These are phyloP conservation scores for Mucor mucedo DNA, from an alignment of 371 early-diverging fungal genomes.

Conservation along the genomic window DNA sequence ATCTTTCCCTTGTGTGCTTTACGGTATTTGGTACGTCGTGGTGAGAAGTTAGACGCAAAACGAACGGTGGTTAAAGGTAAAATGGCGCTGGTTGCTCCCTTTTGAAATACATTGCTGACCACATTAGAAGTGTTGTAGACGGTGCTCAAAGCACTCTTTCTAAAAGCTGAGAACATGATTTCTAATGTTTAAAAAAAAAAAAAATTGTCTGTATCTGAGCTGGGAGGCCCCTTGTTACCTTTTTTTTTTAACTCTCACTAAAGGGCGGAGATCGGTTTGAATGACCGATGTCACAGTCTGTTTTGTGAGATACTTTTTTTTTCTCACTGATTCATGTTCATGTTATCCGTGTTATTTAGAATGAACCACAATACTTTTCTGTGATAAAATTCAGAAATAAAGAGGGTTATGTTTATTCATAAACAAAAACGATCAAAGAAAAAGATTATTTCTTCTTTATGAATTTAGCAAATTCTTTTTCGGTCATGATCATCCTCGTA, in stretches of 20 bases:
- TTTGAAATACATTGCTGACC: slow-evolving; percentile 22
- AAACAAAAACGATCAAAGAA: too few species aligned
- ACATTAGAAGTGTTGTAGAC: slow-evolving; percentile 13
- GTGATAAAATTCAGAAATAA: neutral
- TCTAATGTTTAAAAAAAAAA: neutral
- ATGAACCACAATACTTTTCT: too few species aligned
- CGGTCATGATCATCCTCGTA: neutral
- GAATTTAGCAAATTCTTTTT: neutral
- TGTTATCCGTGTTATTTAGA: too few species aligned
- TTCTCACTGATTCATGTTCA: too few species aligned
- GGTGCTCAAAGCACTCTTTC: slow-evolving; percentile 25
- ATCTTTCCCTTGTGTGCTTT: slow-evolving; percentile 91
- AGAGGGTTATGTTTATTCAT: neutral
- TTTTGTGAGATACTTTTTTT: too few species aligned
- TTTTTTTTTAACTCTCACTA: too few species aligned
- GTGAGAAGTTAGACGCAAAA: slow-evolving; percentile 71
- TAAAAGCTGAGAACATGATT: slow-evolving; percentile 31
- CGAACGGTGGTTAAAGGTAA: slow-evolving; percentile 34
- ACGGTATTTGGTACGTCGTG: slow-evolving; percentile 80
- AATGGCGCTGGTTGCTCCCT: slow-evolving; percentile 1
- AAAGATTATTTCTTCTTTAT: neutral
- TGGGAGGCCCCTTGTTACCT: too few species aligned
- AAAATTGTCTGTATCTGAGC: neutral
- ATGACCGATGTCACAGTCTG: too few species aligned
- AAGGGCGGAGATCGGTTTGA: too few species aligned